These are phyloP conservation scores for Sporodiniella umbellata DNA, from an alignment of 371 early-diverging fungal species.

Conservation along the genomic window DNA sequence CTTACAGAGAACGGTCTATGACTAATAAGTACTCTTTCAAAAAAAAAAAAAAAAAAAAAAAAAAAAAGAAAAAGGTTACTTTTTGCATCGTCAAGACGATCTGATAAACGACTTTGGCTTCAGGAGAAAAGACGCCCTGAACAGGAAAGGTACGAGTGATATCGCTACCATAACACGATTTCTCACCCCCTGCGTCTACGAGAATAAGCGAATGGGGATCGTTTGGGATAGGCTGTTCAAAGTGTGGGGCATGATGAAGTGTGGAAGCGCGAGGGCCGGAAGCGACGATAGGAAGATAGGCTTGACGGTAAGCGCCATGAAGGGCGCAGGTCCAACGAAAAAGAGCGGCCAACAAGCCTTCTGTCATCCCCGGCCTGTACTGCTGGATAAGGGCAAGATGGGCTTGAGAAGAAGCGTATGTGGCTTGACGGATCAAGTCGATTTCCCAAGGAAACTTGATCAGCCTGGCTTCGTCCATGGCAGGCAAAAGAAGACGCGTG, in stretches of 20 bases:
- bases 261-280: slow-evolving; percentile 54
- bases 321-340: slow-evolving; percentile 54
- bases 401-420: slow-evolving; percentile 36
- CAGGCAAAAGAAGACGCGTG: slow-evolving; percentile 11
- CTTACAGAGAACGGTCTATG: slow-evolving; percentile 41
- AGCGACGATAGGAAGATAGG: slow-evolving; percentile 62
- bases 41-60: too few relatives aligned
- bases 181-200: slow-evolving; percentile 88
- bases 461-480: slow-evolving; percentile 45
- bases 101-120: slow-evolving; percentile 75
- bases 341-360: slow-evolving; percentile 53
- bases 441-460: slow-evolving; percentile 52
- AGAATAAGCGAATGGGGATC: slow-evolving; percentile 61
- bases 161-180: slow-evolving; percentile 80
- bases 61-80: slow-evolving; percentile 33
- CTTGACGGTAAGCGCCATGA: slow-evolving; percentile 42
- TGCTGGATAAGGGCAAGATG: slow-evolving; percentile 47
- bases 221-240: slow-evolving; percentile 36
- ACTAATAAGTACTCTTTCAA: not conserved
- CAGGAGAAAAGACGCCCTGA: slow-evolving; percentile 68
- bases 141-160: slow-evolving; percentile 89
- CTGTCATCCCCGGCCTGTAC: slow-evolving; percentile 43
- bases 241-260: slow-evolving; percentile 51
- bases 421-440: slow-evolving; percentile 37
- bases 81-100: slow-evolving; percentile 83